These are phyloP conservation scores for Trichoderma oligosporum DNA, from an alignment of 2,329 filamentous ascomycete species.

Conservation along the genomic window DNA sequence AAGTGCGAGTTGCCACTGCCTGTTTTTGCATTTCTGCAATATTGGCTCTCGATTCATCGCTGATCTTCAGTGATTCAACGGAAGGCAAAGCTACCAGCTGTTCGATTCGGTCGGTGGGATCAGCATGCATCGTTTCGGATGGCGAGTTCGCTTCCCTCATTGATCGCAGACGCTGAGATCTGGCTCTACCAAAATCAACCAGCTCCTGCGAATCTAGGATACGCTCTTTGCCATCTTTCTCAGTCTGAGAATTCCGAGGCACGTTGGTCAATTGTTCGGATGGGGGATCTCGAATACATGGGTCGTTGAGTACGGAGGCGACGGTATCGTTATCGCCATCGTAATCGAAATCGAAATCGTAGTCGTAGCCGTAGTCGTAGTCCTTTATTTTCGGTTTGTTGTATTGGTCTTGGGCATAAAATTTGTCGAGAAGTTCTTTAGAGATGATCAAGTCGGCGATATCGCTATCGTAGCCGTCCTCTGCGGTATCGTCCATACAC, in stretches of 20 bases:
- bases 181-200: neutral
- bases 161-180: neutral
- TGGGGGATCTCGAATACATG: too few species aligned
- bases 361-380: too few species aligned
- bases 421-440: too few species aligned
- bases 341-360: too few species aligned
- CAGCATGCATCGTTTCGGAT: conserved; percentile 3
- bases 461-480: neutral
- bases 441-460: conserved; percentile 17
- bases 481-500: neutral
- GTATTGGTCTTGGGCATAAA: too few species aligned
- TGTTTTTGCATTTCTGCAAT: conserved; percentile 6
- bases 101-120: conserved; percentile 25
- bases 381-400: too few species aligned
- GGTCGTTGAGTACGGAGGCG: too few species aligned
- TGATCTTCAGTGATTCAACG: conserved; percentile 27
- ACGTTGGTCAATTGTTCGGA: too few species aligned
- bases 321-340: too few species aligned
- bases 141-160: conserved; percentile 1
- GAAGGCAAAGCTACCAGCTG: conserved; percentile 29
- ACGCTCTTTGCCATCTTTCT: neutral
- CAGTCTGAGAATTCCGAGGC: too few species aligned
- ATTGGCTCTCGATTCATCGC: conserved; percentile 27
- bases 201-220: neutral
- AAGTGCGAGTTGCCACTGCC: neutral